Base-by-base conservation (phyloP, 2,329 filamentous ascomycete genomes). In the Aspergillus sp. region DNA sequence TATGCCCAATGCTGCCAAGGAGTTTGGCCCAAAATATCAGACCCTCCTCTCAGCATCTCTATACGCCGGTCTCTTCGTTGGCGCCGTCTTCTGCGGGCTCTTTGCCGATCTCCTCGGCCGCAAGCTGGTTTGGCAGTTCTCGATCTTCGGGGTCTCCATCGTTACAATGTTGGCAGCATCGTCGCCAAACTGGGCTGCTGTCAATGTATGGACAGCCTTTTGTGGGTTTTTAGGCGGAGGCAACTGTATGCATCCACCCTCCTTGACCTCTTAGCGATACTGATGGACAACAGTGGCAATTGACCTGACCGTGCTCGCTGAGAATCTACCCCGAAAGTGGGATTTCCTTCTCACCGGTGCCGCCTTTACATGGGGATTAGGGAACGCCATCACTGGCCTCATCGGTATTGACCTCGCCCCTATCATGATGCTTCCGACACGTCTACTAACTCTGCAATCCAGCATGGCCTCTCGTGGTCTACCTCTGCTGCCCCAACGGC, bases 401-500 rank as follows among this genome's bases (percentile, higher is more conserved):
- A 54, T 54, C 13, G 34, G 50, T 53, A 53, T 5, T 11, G 9
- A 38, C 9, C 34, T 11, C 34, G 4, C 13, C 9, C 1, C 1
- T 38, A 2, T 38, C 19, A 13, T 22, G 3, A 1, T 19, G 19
- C 19, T 19, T 19, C 19, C 19, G 19, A 3, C 9, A 30, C 34
- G 15, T 15, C 1, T 28, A 15, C 6, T 82, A 84, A 59, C 72
- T 84, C 2, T 73, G 84, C 22, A 81, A 82, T 13, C 82, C 85
- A 54, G 83, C 83, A 2, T 85, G 83, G 83, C 82, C 74, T 0
- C 85, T 81, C 67, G 64, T 86, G 30, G 69, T 68, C 22, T 82
- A 81, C 59, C 85, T 74, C 69, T 82, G 79, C 59, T 86, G 83
- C 60, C 68, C 72, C 15, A 76, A 76, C 22, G 79, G 77, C 1